Evolutionary conservation across 1,284 basidiomycete species (phyloP).

Genomic region (Fomitiporia mediterranea): DNA sequence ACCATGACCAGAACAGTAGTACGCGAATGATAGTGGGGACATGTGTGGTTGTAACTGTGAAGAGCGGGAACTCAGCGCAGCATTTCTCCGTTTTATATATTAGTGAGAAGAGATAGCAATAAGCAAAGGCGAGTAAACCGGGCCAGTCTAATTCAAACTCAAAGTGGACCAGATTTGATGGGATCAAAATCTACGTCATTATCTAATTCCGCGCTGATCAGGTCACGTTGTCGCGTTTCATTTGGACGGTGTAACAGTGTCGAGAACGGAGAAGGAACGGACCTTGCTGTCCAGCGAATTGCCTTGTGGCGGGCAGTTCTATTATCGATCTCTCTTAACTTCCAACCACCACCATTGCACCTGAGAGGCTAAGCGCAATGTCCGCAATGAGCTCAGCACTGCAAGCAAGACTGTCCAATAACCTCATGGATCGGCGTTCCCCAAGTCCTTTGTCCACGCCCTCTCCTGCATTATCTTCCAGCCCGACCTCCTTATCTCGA

Average conservation of each 20-base stretch:
- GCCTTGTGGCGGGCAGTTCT: background rate
- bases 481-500: slow-evolving; percentile 9
- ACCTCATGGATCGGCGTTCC: slow-evolving; percentile 11
- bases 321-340: background rate
- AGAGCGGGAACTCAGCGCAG: too few species aligned
- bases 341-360: background rate
- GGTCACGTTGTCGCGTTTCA: background rate
- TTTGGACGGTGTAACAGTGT: too few species aligned
- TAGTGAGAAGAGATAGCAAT: background rate
- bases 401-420: slow-evolving; percentile 17
- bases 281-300: background rate
- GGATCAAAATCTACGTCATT: background rate
- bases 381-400: slow-evolving; percentile 21
- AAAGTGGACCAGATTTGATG: background rate
- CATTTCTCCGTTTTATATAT: too few species aligned
- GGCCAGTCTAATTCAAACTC: background rate
- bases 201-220: background rate
- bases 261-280: too few species aligned
- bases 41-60: slow-evolving; percentile 1
- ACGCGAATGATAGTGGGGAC: slow-evolving; percentile 39
- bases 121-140: background rate
- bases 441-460: slow-evolving; percentile 13
- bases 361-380: background rate
- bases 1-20: slow-evolving; percentile 75
- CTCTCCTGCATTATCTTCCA: slow-evolving; percentile 10